Evolutionary conservation across 2,329 filamentous ascomycete species (phyloP).

Genomic region (Coniochaeta ligniaria): DNA sequence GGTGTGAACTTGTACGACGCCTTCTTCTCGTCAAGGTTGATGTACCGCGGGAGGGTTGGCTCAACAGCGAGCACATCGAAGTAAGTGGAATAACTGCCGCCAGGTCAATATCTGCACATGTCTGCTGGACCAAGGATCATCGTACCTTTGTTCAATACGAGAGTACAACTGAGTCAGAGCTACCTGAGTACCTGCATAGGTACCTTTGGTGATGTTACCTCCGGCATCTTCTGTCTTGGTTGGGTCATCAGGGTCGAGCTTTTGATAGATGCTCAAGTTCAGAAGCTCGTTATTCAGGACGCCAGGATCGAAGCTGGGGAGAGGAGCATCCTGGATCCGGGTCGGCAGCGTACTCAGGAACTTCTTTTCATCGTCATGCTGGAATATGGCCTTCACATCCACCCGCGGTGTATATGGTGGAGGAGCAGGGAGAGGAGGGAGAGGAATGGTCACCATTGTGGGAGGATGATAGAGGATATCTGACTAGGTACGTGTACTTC

Average conservation of each 20-base stretch:
- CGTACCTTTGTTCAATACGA: constrained; percentile 25
- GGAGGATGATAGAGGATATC: background rate
- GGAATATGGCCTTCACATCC: constrained; percentile 16
- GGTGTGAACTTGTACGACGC: constrained; percentile 20
- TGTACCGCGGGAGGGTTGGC: constrained; percentile 22
- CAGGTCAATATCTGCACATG: background rate
- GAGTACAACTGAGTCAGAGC: constrained; percentile 25
- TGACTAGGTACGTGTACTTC: background rate
- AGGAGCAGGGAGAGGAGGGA: constrained; percentile 9
- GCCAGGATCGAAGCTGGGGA: constrained; percentile 25
- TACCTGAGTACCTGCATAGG: constrained; percentile 25
- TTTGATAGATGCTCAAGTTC: constrained; percentile 18
- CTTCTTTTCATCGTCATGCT: constrained; percentile 17
- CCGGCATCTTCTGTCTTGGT: constrained; percentile 14
- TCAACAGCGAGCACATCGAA: constrained; percentile 26
- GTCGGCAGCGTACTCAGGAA: constrained; percentile 6
- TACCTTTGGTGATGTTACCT: constrained; percentile 22
- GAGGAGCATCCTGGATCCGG: constrained; percentile 17
- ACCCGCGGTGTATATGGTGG: constrained; percentile 5
- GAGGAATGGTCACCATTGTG: background rate
- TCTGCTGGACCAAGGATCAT: background rate
- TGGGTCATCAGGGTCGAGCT: constrained; percentile 15
- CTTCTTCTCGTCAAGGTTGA: constrained; percentile 20
- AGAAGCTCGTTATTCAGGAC: constrained; percentile 24
- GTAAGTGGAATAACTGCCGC: constrained; percentile 21